Evolutionary conservation across 2,329 filamentous ascomycete genomes (phyloP).

Genomic region (Ascochyta fabae): DNA sequence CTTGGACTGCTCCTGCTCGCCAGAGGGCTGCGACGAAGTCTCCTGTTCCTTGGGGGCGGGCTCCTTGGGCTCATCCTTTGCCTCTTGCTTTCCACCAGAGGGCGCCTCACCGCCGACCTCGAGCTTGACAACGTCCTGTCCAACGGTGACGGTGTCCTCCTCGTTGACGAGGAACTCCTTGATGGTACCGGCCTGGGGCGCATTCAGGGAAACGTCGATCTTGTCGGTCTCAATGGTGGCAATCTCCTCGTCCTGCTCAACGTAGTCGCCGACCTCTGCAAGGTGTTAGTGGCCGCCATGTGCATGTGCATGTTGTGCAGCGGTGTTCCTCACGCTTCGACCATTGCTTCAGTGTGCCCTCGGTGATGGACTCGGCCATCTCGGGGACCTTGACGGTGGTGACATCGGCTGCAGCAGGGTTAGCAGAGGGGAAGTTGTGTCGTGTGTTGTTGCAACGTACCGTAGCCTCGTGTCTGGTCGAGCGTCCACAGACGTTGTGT

Average conservation of each 20-base stretch:
- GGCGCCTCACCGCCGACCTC: slow-evolving; percentile 69
- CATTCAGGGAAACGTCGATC: slow-evolving; percentile 98
- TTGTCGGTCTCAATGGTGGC: slow-evolving; percentile 99
- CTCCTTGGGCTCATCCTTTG: slow-evolving; percentile 65
- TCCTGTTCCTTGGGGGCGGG: slow-evolving; percentile 63
- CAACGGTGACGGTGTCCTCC: slow-evolving; percentile 93
- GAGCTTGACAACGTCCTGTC: slow-evolving; percentile 86
- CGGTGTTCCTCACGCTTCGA: slow-evolving; percentile 67
- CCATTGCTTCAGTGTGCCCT: slow-evolving; percentile 96
- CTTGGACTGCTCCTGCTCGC: slow-evolving; percentile 56
- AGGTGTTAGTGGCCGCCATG: slow-evolving; percentile 17
- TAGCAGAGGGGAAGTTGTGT: not conserved
- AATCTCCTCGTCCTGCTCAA: slow-evolving; percentile 96
- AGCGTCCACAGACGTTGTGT: slow-evolving; percentile 34
- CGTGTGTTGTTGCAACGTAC: slow-evolving; percentile 17
- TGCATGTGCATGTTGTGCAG: not conserved
- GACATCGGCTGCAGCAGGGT: slow-evolving; percentile 64
- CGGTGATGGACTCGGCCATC: slow-evolving; percentile 98
- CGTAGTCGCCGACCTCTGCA: slow-evolving; percentile 83
- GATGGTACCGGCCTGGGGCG: slow-evolving; percentile 86
- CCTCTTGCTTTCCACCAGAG: slow-evolving; percentile 61
- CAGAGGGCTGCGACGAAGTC: slow-evolving; percentile 62
- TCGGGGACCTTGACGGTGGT: slow-evolving; percentile 90
- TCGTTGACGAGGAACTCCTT: slow-evolving; percentile 91
- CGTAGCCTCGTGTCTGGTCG: slow-evolving; percentile 47